Evolutionary conservation across 2,329 filamentous ascomycete genomes (phyloP).

Genomic region (Talaromyces sp.): DNA sequence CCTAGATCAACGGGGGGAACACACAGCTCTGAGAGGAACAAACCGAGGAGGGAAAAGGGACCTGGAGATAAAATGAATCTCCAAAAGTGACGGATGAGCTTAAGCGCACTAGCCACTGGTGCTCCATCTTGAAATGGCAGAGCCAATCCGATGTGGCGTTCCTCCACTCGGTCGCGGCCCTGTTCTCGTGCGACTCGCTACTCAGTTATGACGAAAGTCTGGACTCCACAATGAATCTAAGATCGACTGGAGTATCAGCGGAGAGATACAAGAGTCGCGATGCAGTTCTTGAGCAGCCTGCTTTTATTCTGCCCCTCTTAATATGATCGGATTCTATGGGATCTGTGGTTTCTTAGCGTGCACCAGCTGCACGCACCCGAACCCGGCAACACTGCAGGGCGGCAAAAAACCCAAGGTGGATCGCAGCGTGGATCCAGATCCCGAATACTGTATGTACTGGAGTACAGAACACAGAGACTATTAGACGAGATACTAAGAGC

Average conservation of each 20-base stretch:
- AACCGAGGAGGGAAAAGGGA: slow-evolving; percentile 7
- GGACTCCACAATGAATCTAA: slow-evolving; percentile 2
- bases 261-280: too few relatives aligned
- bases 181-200: slow-evolving; percentile 10
- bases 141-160: slow-evolving; percentile 9
- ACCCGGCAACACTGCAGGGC: slow-evolving; percentile 15
- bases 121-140: slow-evolving; percentile 8
- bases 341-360: slow-evolving; percentile 3
- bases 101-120: slow-evolving; percentile 23
- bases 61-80: slow-evolving; percentile 6
- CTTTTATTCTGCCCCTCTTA: too few relatives aligned
- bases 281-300: too few relatives aligned
- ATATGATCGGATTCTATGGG: too few relatives aligned
- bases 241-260: too few relatives aligned
- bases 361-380: slow-evolving; percentile 14
- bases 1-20: too few relatives aligned
- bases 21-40: neutral
- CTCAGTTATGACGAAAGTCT: neutral
- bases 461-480: too few relatives aligned
- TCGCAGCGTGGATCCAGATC: slow-evolving; percentile 9
- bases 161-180: slow-evolving; percentile 3
- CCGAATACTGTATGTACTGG: neutral
- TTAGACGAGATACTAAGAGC: too few relatives aligned
- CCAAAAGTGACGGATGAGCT: slow-evolving; percentile 15
- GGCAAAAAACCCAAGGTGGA: slow-evolving; percentile 9